A percentile compares a stretch with the other conserved stretches of the same genome.
Evolutionary conservation across 495 filamentous ascomycete genomes (phyloP).

Genomic region (Corynascus novoguineensis): DNA sequence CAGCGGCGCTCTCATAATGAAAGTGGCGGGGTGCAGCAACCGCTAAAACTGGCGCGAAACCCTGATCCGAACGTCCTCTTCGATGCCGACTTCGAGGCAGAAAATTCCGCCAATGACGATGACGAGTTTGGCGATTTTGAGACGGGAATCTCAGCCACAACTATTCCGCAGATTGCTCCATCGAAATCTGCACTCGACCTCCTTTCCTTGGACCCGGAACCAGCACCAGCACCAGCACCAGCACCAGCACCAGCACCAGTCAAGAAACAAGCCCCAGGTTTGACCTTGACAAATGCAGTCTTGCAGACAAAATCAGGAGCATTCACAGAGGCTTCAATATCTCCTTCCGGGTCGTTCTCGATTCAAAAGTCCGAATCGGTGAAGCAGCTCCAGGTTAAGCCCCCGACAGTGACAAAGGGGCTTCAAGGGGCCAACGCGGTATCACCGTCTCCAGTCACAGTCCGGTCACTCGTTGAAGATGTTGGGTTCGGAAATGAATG

Average conservation of each 20-base stretch:
- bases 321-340: slow-evolving; percentile 44
- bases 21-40: neutral
- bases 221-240: slow-evolving; percentile 16
- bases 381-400: slow-evolving; percentile 38
- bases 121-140: slow-evolving; percentile 51
- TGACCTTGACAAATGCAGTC: slow-evolving; percentile 24
- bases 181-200: slow-evolving; percentile 18
- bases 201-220: slow-evolving; percentile 15
- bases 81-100: slow-evolving; percentile 44
- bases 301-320: slow-evolving; percentile 10
- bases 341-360: slow-evolving; percentile 44
- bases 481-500: slow-evolving; percentile 49
- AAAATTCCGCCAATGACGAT: slow-evolving; percentile 25
- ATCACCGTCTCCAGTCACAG: slow-evolving; percentile 40
- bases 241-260: slow-evolving; percentile 15
- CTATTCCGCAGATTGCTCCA: slow-evolving; percentile 3
- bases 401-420: slow-evolving; percentile 30
- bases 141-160: slow-evolving; percentile 22
- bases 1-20: slow-evolving; percentile 20
- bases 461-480: slow-evolving; percentile 37
- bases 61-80: slow-evolving; percentile 43
- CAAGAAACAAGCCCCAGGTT: slow-evolving; percentile 30
- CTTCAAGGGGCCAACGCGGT: slow-evolving; percentile 26
- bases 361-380: slow-evolving; percentile 43
- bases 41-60: slow-evolving; percentile 18